Evolutionary conservation across 1,139 yeast species (phyloP).

Genomic region (Diutina scorzettiae): DNA sequence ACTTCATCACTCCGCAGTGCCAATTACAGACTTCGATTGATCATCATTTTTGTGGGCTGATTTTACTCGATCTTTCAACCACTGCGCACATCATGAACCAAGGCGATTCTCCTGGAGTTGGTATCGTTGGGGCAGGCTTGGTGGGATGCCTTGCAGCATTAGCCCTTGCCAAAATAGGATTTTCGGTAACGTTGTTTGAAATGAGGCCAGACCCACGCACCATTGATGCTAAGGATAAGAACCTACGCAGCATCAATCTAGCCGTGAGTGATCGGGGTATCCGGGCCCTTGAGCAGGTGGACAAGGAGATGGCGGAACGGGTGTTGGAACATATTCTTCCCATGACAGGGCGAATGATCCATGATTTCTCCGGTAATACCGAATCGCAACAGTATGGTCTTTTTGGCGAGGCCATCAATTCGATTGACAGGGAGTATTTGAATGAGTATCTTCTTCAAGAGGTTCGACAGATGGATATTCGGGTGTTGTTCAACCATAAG

Average conservation of each 20-base stretch:
- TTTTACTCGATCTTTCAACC: too few species aligned
- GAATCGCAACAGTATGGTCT: slow-evolving; percentile 69
- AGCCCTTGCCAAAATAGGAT: slow-evolving; percentile 67
- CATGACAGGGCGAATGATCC: slow-evolving; percentile 87
- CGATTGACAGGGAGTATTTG: slow-evolving; percentile 66
- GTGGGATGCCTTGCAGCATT: slow-evolving; percentile 85
- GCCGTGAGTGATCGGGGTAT: slow-evolving; percentile 84
- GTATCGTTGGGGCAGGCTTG: slow-evolving; percentile 67
- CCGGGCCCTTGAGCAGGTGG: slow-evolving; percentile 51
- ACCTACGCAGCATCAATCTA: slow-evolving; percentile 65
- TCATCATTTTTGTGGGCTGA: too few species aligned
- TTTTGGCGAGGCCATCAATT: slow-evolving; percentile 76
- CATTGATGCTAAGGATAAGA: slow-evolving; percentile 14
- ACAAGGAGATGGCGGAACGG: slow-evolving; percentile 41
- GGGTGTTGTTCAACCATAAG: slow-evolving; percentile 46
- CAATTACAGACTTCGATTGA: too few species aligned
- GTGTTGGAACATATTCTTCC: slow-evolving; percentile 60
- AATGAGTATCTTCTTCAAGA: slow-evolving; percentile 58
- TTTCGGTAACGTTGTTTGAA: slow-evolving; percentile 60
- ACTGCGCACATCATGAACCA: slow-evolving; percentile 3
- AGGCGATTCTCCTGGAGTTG: background rate
- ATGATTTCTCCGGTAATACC: slow-evolving; percentile 46
- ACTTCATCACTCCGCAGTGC: too few species aligned
- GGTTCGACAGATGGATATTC: slow-evolving; percentile 29
- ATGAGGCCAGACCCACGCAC: slow-evolving; percentile 30